A percentile compares a stretch with the other conserved stretches of the same genome.
phyloP scores from a whole-genome alignment of 345 rosid genomes.

The Salix dunnii region DNA sequence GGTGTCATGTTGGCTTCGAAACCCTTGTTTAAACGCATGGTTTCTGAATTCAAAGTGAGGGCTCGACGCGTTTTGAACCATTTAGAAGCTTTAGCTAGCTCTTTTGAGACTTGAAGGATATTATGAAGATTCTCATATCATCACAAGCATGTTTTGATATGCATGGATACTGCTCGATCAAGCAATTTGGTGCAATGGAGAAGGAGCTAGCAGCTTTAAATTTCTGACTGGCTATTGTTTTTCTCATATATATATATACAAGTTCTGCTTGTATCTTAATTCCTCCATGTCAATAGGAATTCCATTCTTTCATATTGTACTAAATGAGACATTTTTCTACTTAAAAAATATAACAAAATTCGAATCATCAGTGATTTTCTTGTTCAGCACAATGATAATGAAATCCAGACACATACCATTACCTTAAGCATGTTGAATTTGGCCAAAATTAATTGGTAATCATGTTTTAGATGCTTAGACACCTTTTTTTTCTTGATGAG shows the following conservation, averaged over 20 bases:
- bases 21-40: conserved; percentile 5
- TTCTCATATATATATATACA: no score
- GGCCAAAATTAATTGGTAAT: neutral
- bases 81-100: neutral
- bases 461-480: neutral
- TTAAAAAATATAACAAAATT: no score
- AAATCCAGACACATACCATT: neutral
- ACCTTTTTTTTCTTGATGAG: no score
- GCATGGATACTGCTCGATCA: neutral
- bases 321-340: neutral
- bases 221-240: no score
- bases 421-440: no score
- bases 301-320: neutral
- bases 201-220: neutral
- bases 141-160: neutral
- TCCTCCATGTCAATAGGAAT: neutral
- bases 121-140: neutral
- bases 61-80: neutral
- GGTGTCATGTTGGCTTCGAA: neutral
- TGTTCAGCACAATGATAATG: no score
- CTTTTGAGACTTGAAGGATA: neutral
- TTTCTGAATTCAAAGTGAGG: conserved; percentile 13
- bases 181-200: neutral
- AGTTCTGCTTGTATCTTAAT: neutral
- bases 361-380: no score